Base-by-base conservation (phyloP, 371 early-diverging fungal genomes). In the Lichtheimia corymbifera region DNA sequence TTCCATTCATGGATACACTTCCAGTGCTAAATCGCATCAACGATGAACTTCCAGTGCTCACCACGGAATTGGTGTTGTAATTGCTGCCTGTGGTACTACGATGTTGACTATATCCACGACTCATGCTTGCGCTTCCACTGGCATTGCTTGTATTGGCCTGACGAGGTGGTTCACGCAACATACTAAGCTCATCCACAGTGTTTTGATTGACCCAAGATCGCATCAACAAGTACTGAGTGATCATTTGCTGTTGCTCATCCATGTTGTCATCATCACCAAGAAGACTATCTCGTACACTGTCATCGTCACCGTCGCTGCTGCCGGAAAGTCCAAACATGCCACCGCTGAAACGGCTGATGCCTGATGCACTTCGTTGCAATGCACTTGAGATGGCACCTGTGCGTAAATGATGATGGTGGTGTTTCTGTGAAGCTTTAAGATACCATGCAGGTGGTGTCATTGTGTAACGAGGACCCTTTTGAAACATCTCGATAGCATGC, bases 141-240 rank as follows among this genome's bases (percentile, higher is more conserved):
- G 50, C 47, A 11, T 11, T 35, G 9, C 35, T 9, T 1, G 47
- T 14, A 44, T 45, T 40, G 27, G 24, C 14, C 42, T 65, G 65
- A 93, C 66, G 92, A 18, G 81, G 74, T 7, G 90, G 90, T 59
- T 90, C 90, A 5, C 90, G 79, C 24, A 74, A 52, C 51, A 77
- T 68, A 50, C 85, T 85, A 50, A 90, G 58, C 59, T 86, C 87
- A 67, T 90, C 91, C 24, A 88, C 83, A 47, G 84, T 88, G 50
- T 82, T 80, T 68, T 90, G 88, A 17, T 79, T 76, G 4, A 84
- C 71, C 75, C 75, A 74, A 14, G 71, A 59, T 17, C 75, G 71
- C 69, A 70, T 74, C 60, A 74, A 52, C 2, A 90, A 67, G 69
- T 88, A 88, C 53, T 90, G 91, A 11, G 80, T 76, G 45, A 86